Base-by-base conservation (phyloP, 2,329 filamentous ascomycete species). In the Aspergillus sp. region DNA sequence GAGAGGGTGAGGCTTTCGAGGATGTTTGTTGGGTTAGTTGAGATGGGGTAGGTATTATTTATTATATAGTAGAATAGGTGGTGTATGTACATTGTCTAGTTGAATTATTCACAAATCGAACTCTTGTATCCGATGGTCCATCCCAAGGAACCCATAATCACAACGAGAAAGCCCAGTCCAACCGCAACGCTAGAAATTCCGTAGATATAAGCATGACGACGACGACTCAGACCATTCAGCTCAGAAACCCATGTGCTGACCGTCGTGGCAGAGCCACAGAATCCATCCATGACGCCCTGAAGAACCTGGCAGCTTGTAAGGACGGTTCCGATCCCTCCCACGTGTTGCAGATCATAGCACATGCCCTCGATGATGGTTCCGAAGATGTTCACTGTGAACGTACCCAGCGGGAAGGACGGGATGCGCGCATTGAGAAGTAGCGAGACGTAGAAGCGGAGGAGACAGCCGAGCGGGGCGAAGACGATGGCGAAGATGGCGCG, bases 391-490 rank as follows among this genome's bases (percentile, higher is more conserved):
- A 86, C 88, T 0, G 72, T 68, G 56, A 96, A 95, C 0, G 91
- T 97, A 2, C 91, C 91, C 0, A 96, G 65, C 0, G 91, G 91
- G 53, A 96, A 96, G 0, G 76, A 69, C 0, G 81, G 65, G 0
- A 81, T 53, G 13, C 79, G 73, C 0, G 77, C 71, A 56, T 96
- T 96, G n/a, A 95, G 76, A 26, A 72, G 65, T 6, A 86, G 60
- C 0, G 86, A 86, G 1, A 79, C 65, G 60, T 89, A 90, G 69
- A 87, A 95, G 4, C 91, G 79, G 0, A 77, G 60, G 0, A 95
- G 67, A 53, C 86, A 90, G 0, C 91, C 91, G 0, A 88, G 53
- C 0, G 91, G 91, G 1, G 89, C 86, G 56, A 96, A 93, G 2
- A 90, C 82, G 27, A 93, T 72, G 0, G 89, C 79, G 55, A 95